Evolutionary conservation across 139 green algal species (phyloP).

Genomic region (Tetradesmus obliquus): DNA sequence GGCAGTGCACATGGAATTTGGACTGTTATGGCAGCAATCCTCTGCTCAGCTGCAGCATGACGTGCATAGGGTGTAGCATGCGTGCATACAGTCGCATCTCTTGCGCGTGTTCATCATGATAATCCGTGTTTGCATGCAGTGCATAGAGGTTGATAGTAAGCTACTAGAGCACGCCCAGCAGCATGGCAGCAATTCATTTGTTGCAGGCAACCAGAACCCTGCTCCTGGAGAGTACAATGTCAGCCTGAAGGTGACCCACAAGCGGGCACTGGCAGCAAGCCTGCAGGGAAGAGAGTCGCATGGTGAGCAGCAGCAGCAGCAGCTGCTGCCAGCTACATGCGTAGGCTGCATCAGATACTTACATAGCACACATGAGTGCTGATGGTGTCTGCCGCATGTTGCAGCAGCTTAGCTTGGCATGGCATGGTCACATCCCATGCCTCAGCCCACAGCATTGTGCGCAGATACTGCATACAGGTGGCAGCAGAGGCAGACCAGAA

Average conservation of each 20-base stretch:
- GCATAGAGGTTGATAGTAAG: neutral
- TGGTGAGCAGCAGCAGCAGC: slow-evolving; percentile 11
- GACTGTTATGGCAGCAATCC: too few species aligned
- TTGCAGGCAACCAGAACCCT: slow-evolving; percentile 36
- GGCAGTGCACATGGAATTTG: too few species aligned
- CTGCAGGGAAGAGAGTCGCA: neutral
- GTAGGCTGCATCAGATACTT: neutral
- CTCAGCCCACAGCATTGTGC: too few species aligned
- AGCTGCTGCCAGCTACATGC: neutral
- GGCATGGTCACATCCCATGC: too few species aligned
- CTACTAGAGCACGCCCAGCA: neutral
- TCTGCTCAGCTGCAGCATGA: too few species aligned
- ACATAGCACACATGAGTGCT: neutral
- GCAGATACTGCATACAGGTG: too few species aligned
- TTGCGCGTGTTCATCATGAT: neutral
- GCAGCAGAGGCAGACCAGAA: too few species aligned
- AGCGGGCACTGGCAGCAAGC: neutral
- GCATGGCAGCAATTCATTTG: neutral
- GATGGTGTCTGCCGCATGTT: neutral
- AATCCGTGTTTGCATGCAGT: neutral
- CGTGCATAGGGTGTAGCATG: too few species aligned
- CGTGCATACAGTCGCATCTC: neutral
- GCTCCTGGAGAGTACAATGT: slow-evolving; percentile 30
- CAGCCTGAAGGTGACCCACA: slow-evolving; percentile 15
- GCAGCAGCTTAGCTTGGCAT: too few species aligned